A percentile compares a stretch with the other conserved stretches of the same genome.
These are phyloP conservation scores for Claviceps quebecensis DNA, from an alignment of 2,329 filamentous ascomycete genomes.

Conservation along the genomic window DNA sequence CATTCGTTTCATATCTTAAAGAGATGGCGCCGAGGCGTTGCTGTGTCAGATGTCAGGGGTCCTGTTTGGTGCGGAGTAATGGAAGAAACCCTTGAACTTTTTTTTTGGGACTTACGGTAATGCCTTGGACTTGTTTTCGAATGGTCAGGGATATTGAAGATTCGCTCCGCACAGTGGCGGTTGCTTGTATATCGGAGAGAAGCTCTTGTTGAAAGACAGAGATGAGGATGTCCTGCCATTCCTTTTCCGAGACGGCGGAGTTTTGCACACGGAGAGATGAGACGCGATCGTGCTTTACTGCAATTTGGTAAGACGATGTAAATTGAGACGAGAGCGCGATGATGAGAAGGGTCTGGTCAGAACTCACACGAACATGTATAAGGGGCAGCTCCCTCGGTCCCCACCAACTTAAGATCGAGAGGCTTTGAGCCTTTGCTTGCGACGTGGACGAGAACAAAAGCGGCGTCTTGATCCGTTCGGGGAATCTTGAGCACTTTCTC, in stretches of 20 bases:
- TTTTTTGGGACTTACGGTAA: constrained; percentile 38
- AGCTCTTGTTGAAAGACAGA: constrained; percentile 39
- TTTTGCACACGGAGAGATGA: constrained; percentile 38
- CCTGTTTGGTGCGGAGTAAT: background rate
- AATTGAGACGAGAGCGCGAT: background rate
- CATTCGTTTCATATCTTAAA: constrained; percentile 39
- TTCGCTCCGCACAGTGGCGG: constrained; percentile 42
- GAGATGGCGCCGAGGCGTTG: constrained; percentile 56
- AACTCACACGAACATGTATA: constrained; percentile 43
- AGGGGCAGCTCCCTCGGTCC: constrained; percentile 50
- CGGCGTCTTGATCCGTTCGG: constrained; percentile 36
- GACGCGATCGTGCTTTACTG: constrained; percentile 44
- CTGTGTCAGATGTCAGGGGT: constrained; percentile 22
- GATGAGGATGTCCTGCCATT: constrained; percentile 52
- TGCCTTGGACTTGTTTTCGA: constrained; percentile 51
- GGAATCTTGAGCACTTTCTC: constrained; percentile 41
- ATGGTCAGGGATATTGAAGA: constrained; percentile 45
- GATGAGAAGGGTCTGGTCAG: background rate
- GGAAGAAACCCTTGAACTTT: background rate
- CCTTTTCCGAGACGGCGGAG: constrained; percentile 40
- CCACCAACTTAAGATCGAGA: constrained; percentile 53
- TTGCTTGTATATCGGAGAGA: constrained; percentile 40
- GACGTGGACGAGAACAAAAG: constrained; percentile 48
- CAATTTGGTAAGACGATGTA: background rate
- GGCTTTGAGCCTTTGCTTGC: constrained; percentile 33